These are phyloP conservation scores for Talaromyces rugulosus DNA, from an alignment of 2,329 filamentous ascomycete species.

Conservation along the genomic window DNA sequence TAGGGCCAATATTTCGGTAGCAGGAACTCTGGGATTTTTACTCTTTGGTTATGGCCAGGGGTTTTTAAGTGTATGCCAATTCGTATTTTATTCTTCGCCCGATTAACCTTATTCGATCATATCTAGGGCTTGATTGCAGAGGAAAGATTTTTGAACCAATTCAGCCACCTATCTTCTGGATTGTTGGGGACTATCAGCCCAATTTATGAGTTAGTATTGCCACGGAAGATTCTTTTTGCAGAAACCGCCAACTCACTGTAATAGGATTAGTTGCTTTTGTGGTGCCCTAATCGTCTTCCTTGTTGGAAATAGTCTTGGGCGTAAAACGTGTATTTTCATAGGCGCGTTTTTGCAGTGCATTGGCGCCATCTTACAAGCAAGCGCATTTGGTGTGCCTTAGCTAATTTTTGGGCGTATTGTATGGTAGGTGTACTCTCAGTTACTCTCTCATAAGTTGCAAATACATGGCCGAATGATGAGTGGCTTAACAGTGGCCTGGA, in stretches of 20 bases:
- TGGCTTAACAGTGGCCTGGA: slow-evolving; percentile 1
- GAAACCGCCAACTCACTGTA: neutral
- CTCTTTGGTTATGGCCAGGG: neutral
- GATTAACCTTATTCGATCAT: neutral
- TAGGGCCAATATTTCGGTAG: neutral
- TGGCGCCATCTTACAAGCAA: neutral
- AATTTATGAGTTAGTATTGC: neutral
- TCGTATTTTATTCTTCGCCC: neutral
- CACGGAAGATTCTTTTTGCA: too few species aligned
- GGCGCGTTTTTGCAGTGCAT: neutral
- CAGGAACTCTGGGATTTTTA: neutral
- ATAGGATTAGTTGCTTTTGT: neutral
- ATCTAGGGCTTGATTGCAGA: neutral
- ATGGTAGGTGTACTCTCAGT: neutral
- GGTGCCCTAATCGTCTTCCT: neutral
- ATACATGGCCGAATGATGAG: neutral
- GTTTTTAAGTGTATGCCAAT: neutral
- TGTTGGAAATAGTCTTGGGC: neutral
- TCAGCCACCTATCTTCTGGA: neutral
- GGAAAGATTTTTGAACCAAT: neutral
- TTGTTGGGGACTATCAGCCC: neutral
- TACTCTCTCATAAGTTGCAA: neutral
- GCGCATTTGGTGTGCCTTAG: neutral
- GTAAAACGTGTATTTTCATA: neutral
- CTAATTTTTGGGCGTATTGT: neutral